These are phyloP conservation scores for Musa beccarii DNA, from an alignment of 176 grass and related monocot species.

Conservation along the genomic window DNA sequence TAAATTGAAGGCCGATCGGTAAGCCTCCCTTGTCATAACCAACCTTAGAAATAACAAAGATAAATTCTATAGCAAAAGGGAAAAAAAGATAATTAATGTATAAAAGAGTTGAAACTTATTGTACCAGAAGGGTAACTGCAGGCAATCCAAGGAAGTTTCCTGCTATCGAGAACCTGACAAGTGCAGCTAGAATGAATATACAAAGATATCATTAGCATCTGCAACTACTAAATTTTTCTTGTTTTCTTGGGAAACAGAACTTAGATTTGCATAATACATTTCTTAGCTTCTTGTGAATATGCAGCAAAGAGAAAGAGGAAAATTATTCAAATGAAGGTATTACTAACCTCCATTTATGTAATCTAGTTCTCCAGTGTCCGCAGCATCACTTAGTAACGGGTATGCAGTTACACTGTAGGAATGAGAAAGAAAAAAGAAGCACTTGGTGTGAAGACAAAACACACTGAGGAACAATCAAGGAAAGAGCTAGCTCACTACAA, in stretches of 20 bases:
- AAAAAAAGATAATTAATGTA: not conserved
- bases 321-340: no score
- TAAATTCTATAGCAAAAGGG: not conserved
- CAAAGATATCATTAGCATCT: not conserved
- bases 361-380: slow-evolving; percentile 59
- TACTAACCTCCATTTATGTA: slow-evolving; percentile 82
- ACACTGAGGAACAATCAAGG: no score
- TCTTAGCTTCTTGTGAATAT: not conserved
- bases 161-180: slow-evolving; percentile 78
- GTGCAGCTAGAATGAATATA: slow-evolving; percentile 32
- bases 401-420: slow-evolving; percentile 60
- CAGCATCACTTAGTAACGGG: slow-evolving; percentile 45
- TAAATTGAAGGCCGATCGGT: slow-evolving; percentile 80
- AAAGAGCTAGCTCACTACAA: no score
- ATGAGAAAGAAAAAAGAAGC: not conserved
- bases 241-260: no score
- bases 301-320: not conserved
- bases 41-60: slow-evolving; percentile 20
- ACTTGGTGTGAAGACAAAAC: not conserved
- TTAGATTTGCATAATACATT: not conserved
- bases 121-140: slow-evolving; percentile 71
- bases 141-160: slow-evolving; percentile 89
- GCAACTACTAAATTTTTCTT: no score
- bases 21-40: slow-evolving; percentile 58
- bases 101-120: not conserved